A percentile compares a stretch with the other conserved stretches of the same genome.
Conservation (phyloP, 2,329 filamentous ascomycete genomes). For the Talaromyces sp. region DNA sequence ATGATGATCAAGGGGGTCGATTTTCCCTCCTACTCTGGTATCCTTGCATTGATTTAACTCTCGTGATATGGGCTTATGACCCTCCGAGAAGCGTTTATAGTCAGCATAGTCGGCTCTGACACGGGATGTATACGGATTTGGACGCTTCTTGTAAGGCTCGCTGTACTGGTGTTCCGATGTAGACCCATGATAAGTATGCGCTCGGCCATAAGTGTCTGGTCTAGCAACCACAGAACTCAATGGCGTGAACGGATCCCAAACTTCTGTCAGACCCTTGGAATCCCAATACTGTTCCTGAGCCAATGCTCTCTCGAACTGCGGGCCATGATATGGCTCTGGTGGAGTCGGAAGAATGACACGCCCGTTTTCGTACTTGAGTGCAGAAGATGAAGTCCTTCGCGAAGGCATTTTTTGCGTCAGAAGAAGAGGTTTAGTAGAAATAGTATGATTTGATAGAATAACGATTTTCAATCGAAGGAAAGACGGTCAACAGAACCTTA, state of each 20-base stretch:
- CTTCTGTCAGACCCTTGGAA: neutral
- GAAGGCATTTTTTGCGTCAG: neutral
- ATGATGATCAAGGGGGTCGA: neutral
- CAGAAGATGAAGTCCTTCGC: neutral
- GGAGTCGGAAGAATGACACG: neutral
- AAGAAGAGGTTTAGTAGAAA: neutral
- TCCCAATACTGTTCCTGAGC: neutral
- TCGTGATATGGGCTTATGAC: neutral
- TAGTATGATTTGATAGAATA: neutral
- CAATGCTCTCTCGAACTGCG: neutral
- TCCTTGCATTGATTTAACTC: neutral
- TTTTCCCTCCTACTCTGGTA: neutral
- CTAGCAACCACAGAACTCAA: neutral
- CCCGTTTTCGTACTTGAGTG: neutral
- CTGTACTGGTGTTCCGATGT: neutral
- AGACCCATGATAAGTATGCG: neutral
- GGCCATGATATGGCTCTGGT: neutral
- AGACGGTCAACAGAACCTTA: neutral
- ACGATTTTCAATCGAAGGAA: neutral
- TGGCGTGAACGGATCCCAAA: neutral
- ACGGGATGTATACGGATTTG: neutral
- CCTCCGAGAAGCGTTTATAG: neutral
- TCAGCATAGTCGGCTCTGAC: neutral
- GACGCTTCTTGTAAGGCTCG: neutral
- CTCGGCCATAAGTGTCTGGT: neutral